Conservation (phyloP, 2,329 filamentous ascomycete genomes). For the Verticillium isaacii region DNA sequence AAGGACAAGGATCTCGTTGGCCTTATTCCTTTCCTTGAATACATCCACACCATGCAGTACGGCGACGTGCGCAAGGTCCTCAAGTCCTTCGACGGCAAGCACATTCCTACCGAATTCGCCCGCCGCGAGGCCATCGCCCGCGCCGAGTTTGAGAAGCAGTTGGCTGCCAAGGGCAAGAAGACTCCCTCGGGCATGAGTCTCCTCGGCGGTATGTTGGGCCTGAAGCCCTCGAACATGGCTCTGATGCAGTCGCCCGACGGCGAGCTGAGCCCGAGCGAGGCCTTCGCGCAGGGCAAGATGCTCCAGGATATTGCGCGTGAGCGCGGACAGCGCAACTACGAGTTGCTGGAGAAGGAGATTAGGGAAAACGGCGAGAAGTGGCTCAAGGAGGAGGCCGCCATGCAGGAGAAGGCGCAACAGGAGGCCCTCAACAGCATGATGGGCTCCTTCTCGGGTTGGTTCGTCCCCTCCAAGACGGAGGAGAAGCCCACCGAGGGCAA, state of each 20-base stretch:
- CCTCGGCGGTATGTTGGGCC: conserved; percentile 68
- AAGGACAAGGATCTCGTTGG: conserved; percentile 82
- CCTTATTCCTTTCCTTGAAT: conserved; percentile 95
- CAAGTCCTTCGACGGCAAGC: conserved; percentile 81
- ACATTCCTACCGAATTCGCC: conserved; percentile 88
- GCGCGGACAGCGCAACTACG: conserved; percentile 84
- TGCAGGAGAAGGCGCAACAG: conserved; percentile 84
- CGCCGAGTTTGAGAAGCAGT: conserved; percentile 75
- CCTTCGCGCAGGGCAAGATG: conserved; percentile 91
- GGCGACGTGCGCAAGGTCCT: conserved; percentile 81
- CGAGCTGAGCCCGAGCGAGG: conserved; percentile 68
- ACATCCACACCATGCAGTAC: conserved; percentile 90
- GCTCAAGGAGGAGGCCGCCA: conserved; percentile 86
- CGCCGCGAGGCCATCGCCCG: conserved; percentile 81
- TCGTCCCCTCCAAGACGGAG: conserved; percentile 21
- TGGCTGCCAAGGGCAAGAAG: conserved; percentile 54
- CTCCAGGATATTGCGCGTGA: conserved; percentile 91
- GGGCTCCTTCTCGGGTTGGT: conserved; percentile 62
- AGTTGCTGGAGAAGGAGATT: conserved; percentile 85
- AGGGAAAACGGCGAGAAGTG: conserved; percentile 90
- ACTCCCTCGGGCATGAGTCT: conserved; percentile 59
- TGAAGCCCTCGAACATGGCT: conserved; percentile 66
- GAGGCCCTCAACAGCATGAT: conserved; percentile 93
- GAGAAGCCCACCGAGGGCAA: conserved; percentile 11
- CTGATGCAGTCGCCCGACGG: conserved; percentile 58